Conservation (phyloP, 768 basidiomycete species). For the Kwoniella bestiolae region DNA sequence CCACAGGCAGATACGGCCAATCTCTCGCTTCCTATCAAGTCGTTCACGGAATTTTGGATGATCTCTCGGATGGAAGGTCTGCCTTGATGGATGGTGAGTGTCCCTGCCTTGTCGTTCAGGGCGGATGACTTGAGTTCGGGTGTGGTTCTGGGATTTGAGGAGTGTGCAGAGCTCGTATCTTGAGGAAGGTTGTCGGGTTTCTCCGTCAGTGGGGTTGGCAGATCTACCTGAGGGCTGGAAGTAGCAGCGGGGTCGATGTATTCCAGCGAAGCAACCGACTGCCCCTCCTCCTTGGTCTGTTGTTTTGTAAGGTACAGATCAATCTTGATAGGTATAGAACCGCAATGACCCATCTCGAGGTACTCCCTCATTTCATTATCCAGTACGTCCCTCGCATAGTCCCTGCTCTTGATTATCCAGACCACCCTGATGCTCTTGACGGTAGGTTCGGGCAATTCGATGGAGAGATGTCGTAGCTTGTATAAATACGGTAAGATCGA, state of each 20-base stretch:
- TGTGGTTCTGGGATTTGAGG: too few species aligned
- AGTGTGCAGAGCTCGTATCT: neutral
- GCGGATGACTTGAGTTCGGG: neutral
- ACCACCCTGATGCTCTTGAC: slow-evolving; percentile 17
- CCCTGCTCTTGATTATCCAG: slow-evolving; percentile 24
- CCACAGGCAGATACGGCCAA: slow-evolving; percentile 38
- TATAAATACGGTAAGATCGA: slow-evolving; percentile 31
- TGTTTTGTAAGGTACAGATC: slow-evolving; percentile 15
- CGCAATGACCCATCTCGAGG: neutral
- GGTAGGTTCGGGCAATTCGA: neutral
- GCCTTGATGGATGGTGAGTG: slow-evolving; percentile 11
- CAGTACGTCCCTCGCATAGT: slow-evolving; percentile 27
- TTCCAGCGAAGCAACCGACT: neutral
- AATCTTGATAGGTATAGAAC: slow-evolving; percentile 2
- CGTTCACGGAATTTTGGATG: neutral
- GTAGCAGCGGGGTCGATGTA: neutral
- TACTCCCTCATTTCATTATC: slow-evolving; percentile 22
- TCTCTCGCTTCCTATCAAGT: slow-evolving; percentile 17
- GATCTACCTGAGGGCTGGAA: neutral
- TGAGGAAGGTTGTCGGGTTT: neutral
- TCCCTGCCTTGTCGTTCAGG: neutral
- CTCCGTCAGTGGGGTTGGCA: slow-evolving; percentile 2
- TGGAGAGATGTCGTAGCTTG: neutral
- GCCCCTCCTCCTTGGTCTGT: too few species aligned
- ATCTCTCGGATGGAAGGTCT: slow-evolving; percentile 22